phyloP scores from a whole-genome alignment of 2,329 filamentous ascomycete species.

The Grosmannia clavigera region DNA sequence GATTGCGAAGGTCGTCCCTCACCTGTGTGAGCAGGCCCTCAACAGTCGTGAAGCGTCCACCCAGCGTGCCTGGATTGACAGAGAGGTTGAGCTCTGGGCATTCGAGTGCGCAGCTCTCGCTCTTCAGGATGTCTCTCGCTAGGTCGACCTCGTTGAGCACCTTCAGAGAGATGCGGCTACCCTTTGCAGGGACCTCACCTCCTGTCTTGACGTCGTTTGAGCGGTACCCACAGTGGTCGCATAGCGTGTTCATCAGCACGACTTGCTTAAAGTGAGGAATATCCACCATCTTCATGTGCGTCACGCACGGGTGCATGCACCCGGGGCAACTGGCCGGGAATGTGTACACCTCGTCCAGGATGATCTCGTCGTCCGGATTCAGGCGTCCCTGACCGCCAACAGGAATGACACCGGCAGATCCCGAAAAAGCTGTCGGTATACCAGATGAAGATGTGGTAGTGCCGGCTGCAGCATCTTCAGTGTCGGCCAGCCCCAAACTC shows the following conservation, averaged over 20 bases:
- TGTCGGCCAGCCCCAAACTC: constrained; percentile 62
- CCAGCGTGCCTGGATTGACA: constrained; percentile 87
- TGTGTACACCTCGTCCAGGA: constrained; percentile 84
- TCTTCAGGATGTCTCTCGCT: constrained; percentile 88
- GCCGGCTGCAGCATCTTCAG: constrained; percentile 26
- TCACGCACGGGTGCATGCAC: constrained; percentile 73
- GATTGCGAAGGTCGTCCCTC: constrained; percentile 72
- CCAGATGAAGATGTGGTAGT: constrained; percentile 9
- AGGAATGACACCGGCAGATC: constrained; percentile 37
- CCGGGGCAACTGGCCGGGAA: constrained; percentile 88
- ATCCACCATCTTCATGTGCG: constrained; percentile 98
- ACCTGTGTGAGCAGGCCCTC: constrained; percentile 90
- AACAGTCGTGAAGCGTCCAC: constrained; percentile 91
- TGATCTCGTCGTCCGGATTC: constrained; percentile 59
- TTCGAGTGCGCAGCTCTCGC: constrained; percentile 76
- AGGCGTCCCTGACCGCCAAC: constrained; percentile 26
- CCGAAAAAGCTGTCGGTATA: constrained; percentile 15
- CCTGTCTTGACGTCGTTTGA: constrained; percentile 98
- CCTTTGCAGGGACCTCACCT: constrained; percentile 76
- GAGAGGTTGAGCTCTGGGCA: constrained; percentile 79
- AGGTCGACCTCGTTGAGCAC: constrained; percentile 63
- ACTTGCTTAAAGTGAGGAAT: constrained; percentile 98
- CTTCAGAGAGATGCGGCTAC: constrained; percentile 67
- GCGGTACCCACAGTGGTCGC: constrained; percentile 83
- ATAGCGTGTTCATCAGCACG: constrained; percentile 87